phyloP scores from a whole-genome alignment of 257 asterid species.

The Ocimum tenuiflorum region DNA sequence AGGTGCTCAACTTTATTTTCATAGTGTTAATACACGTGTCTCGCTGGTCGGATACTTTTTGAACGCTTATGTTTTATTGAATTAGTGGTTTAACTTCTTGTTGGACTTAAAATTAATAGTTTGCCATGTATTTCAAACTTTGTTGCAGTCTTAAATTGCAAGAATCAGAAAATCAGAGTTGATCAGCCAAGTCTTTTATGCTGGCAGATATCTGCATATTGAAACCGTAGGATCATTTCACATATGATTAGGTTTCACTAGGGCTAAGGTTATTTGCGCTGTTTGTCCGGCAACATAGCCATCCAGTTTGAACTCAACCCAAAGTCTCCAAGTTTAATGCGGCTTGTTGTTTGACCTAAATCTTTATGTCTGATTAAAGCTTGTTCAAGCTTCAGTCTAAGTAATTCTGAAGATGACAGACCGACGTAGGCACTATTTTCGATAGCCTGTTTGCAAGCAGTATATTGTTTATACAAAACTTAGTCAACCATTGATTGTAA shows the following conservation, averaged over 20 bases:
- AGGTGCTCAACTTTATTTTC: constrained; percentile 35
- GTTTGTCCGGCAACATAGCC: background rate
- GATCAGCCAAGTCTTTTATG: background rate
- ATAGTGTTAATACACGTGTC: background rate
- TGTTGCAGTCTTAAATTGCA: background rate
- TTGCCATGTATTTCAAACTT: background rate
- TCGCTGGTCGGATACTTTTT: background rate
- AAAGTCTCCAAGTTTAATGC: background rate
- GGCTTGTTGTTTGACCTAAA: background rate
- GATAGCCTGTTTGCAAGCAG: too few species aligned
- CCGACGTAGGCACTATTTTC: background rate
- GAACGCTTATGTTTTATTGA: background rate
- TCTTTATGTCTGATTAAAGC: background rate
- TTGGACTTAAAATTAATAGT: background rate
- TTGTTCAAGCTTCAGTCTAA: background rate
- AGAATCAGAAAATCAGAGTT: background rate
- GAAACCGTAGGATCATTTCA: background rate
- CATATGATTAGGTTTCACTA: background rate
- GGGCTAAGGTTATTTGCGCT: background rate
- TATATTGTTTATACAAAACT: background rate
- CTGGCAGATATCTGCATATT: background rate
- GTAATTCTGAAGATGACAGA: background rate
- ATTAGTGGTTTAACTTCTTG: background rate
- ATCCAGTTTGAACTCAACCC: background rate
- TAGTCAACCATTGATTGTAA: background rate